phyloP scores from a whole-genome alignment of 306 rosid species.

The Pyrus betulifolia region DNA sequence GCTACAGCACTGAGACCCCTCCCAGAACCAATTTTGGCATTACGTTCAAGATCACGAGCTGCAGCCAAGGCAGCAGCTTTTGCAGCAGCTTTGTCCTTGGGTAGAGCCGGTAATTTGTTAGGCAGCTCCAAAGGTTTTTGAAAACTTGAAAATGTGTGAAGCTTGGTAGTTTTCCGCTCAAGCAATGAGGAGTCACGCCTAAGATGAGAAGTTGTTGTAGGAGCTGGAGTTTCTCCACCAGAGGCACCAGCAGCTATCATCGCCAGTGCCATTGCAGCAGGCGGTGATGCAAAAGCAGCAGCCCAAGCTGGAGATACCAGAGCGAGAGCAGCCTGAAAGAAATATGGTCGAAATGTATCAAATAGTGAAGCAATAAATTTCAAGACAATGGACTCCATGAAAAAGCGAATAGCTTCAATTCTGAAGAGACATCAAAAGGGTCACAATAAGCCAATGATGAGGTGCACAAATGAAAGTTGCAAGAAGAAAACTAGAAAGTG shows the following conservation, averaged over 20 bases:
- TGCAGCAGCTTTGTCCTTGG: constrained; percentile 88
- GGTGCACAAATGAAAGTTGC: background rate
- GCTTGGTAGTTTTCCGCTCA: constrained; percentile 73
- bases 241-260: constrained; percentile 99
- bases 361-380: background rate
- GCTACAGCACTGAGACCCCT: constrained; percentile 99
- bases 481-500: background rate
- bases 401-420: background rate
- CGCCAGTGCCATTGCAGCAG: constrained; percentile 98
- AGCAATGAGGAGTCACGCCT: constrained; percentile 80
- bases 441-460: background rate
- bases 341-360: background rate
- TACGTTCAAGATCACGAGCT: constrained; percentile 86
- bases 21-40: constrained; percentile 89
- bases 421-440: background rate
- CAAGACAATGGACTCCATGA: background rate
- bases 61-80: constrained; percentile 96
- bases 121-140: constrained; percentile 65
- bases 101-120: constrained; percentile 54
- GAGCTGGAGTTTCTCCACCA: constrained; percentile 64
- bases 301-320: constrained; percentile 97
- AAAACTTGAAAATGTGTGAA: constrained; percentile 88
- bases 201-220: constrained; percentile 46
- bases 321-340: constrained; percentile 77
- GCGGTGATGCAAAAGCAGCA: constrained; percentile 99